Evolutionary conservation across 768 basidiomycete species (phyloP), one percentile per base, ranked within the genome.

Genomic region (Botryobasidium botryosum): DNA sequence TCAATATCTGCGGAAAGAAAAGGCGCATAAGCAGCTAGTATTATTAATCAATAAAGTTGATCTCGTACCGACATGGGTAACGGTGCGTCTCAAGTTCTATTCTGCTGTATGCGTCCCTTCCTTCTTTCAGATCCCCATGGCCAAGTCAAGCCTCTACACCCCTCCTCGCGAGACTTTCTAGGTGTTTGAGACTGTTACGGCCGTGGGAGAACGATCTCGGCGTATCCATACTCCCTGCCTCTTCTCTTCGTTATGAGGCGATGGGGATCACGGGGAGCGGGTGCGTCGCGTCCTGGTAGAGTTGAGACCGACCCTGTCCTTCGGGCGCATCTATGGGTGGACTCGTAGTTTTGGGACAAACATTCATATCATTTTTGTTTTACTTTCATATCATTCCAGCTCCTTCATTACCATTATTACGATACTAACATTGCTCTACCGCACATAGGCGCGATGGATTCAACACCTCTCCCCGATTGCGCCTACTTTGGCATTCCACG

Each of bases 31-130:
- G 62, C 92, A 97, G 62, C 74, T 99, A 47, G 85, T 99, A 3
- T 76, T 96, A 46, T 72, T 99, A 43, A 76, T 99, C 54, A 99
- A 99, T 69, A 99, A 99, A 66, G 94, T 92, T 57, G 92, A 99
- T 62, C 65, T 99, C 45, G 91, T 99, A 10, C 94, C 92, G 5
- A 94, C 87, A 55, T 99, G 92, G 92, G 92, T 94, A 33, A 96
- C 92, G 6, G 91, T 91, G 61, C 62, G 84, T 70, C 12, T 32
- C 23, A 44, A 43, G 40, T 44, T 38, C 25, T 6, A 42, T 26
- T n/a, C 27, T 5, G 7, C 41, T n/a, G 6, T 24, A 6, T 31
- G 15, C 41, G 4, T 40, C 43, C 40, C 45, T 47, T 43, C 32
- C 10, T 26, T 40, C 48, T 23, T 37, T 28, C 36, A 35, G 38